Conservation (phyloP, 345 rosid species). For the Brassica carinata region DNA sequence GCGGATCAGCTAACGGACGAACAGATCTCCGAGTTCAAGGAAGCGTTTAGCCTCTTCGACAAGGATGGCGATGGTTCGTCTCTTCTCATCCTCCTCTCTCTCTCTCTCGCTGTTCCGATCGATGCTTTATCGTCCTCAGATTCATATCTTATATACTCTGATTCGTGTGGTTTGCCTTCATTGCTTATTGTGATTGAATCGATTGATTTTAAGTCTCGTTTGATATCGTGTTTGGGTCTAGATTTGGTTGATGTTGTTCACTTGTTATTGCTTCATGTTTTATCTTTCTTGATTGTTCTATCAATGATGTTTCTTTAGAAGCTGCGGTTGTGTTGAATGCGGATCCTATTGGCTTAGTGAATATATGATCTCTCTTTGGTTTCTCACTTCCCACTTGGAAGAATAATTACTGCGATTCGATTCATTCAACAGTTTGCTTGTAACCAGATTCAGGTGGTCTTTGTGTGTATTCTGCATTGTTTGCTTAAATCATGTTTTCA, state of each 20-base stretch:
- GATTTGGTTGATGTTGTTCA: too few relatives aligned
- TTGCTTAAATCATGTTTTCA: neutral
- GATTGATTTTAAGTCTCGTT: too few relatives aligned
- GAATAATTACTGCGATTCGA: neutral
- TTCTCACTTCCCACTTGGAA: too few relatives aligned
- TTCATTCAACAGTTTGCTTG: neutral
- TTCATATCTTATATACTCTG: neutral
- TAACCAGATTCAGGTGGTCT: neutral
- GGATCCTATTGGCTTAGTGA: neutral
- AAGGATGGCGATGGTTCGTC: constrained; percentile 40
- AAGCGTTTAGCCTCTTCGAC: constrained; percentile 41
- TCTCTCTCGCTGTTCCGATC: neutral
- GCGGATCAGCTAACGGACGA: constrained; percentile 40
- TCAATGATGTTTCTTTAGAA: too few relatives aligned
- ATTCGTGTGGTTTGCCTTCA: too few relatives aligned
- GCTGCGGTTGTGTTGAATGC: too few relatives aligned
- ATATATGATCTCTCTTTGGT: neutral
- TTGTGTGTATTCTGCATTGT: neutral
- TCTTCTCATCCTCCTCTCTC: neutral
- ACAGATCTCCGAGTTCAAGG: constrained; percentile 43
- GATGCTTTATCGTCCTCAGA: neutral
- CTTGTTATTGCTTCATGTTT: too few relatives aligned
- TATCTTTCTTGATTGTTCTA: too few relatives aligned
- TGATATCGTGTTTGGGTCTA: too few relatives aligned
- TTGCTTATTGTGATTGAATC: too few relatives aligned